Base-by-base conservation (phyloP, 2,329 filamentous ascomycete genomes). In the Acrocalymma vagum region DNA sequence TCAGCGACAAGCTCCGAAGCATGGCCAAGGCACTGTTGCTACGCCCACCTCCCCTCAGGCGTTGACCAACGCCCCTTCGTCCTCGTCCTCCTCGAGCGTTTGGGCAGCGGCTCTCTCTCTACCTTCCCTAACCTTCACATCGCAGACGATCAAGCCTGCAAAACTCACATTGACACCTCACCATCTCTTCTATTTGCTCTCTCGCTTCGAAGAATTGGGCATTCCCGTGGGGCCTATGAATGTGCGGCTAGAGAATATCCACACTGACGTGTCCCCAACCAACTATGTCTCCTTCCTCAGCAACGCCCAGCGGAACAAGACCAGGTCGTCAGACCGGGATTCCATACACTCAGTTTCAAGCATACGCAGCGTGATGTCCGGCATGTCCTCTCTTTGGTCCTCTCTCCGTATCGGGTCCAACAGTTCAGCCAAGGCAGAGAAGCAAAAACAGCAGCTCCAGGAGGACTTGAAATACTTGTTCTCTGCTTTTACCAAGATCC, bases 401-500 rank as follows among this genome's bases (percentile, higher is more conserved):
- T 91, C 86, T 60, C 85, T 97, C 53, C 88, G 92, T 16, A 82
- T 96, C 45, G 86, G 88, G 29, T 88, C 86, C 70, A 90, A 90
- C 60, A 86, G 88, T 27, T 83, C 84, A 33, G 87, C 90, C 52
- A 89, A 92, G 65, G 89, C 85, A 23, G 94, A 96, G 71, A 91
- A 90, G 65, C 90, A 94, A 68, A 95, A 95, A 71, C 87, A 56
- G 3, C 86, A 42, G 87, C 90, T 94, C 40, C 85, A 94, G 65
- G 84, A 87, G 42, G 94, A 99, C 67, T 76, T 96, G 56, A 96
- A 93, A 70, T 97, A 99, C 69, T 79, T 99, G 22, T 99, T 96
- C 74, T 97, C 94, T 27, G 90, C 94, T 42, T 99, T 97, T 67
- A 99, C 94, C 63, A 99, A 97, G 74, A 95, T 99, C 28, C 94